Conservation (phyloP, 116 monocot species). For the Dioscorea cayenensis region DNA sequence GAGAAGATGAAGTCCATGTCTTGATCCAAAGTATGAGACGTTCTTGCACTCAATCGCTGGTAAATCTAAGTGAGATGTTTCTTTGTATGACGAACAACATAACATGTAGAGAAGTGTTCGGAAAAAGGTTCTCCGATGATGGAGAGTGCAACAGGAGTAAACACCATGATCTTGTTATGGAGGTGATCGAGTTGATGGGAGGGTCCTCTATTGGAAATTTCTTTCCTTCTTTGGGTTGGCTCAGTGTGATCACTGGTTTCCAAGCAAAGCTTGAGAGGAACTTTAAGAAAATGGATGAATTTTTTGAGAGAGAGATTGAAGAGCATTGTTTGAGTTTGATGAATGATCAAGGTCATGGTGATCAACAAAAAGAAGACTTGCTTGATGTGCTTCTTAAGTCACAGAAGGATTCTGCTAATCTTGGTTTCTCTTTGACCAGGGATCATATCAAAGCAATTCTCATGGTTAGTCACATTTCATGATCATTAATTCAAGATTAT, state of each 20-base stretch:
- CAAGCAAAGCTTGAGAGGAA: background rate
- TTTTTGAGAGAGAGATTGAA: background rate
- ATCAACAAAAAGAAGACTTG: background rate
- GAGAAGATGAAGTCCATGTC: background rate
- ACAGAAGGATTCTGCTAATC: background rate
- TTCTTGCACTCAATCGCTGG: background rate
- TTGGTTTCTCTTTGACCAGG: conserved; percentile 6
- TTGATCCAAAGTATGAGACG: background rate
- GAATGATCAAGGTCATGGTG: background rate
- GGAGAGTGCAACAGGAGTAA: background rate
- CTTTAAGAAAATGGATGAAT: background rate
- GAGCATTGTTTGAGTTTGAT: background rate
- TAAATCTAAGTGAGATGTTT: conserved; percentile 7
- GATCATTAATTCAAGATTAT: too few relatives aligned
- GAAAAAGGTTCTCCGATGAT: background rate
- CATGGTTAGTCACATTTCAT: background rate
- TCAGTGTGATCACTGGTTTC: background rate
- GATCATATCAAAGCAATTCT: conserved; percentile 12
- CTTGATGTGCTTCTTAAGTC: conserved; percentile 1
- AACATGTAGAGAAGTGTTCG: background rate
- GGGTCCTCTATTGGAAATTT: background rate
- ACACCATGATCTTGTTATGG: background rate
- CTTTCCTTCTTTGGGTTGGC: conserved; percentile 4
- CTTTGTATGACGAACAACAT: background rate
- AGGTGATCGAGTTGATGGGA: background rate